Conservation (phyloP, 2,329 filamentous ascomycete species). For the Penicillium nordicum region DNA sequence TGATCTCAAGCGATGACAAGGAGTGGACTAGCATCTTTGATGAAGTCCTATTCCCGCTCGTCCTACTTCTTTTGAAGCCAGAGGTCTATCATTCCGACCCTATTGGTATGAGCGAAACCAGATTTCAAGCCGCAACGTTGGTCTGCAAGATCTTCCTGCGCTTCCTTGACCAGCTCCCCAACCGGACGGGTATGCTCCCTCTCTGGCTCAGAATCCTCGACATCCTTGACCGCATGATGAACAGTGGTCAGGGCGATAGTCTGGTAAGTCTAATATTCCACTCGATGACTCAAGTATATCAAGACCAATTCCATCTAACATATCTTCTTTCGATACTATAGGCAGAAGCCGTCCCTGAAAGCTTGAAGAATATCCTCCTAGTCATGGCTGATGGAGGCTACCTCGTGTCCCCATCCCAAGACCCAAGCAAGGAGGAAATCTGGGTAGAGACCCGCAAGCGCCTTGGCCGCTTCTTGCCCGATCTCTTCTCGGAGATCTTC, state of each 20-base stretch:
- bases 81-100: slow-evolving; percentile 91
- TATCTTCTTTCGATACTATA: slow-evolving; percentile 36
- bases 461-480: slow-evolving; percentile 59
- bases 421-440: slow-evolving; percentile 50
- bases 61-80: slow-evolving; percentile 81
- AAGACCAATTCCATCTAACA: background rate
- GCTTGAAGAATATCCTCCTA: slow-evolving; percentile 89
- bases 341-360: slow-evolving; percentile 94
- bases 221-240: slow-evolving; percentile 94
- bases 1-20: slow-evolving; percentile 77
- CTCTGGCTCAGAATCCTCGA: slow-evolving; percentile 90
- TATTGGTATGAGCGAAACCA: slow-evolving; percentile 89
- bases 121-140: slow-evolving; percentile 84
- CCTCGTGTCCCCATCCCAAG: slow-evolving; percentile 64
- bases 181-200: slow-evolving; percentile 85
- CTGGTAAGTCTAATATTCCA: slow-evolving; percentile 57
- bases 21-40: slow-evolving; percentile 95
- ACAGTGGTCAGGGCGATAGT: slow-evolving; percentile 87
- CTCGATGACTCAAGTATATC: background rate
- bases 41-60: slow-evolving; percentile 89
- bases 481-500: slow-evolving; percentile 58
- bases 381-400: slow-evolving; percentile 92
- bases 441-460: slow-evolving; percentile 62
- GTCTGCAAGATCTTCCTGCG: slow-evolving; percentile 95
- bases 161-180: slow-evolving; percentile 78